phyloP scores from a whole-genome alignment of 331 rosid species.

The Acacia concinna region DNA sequence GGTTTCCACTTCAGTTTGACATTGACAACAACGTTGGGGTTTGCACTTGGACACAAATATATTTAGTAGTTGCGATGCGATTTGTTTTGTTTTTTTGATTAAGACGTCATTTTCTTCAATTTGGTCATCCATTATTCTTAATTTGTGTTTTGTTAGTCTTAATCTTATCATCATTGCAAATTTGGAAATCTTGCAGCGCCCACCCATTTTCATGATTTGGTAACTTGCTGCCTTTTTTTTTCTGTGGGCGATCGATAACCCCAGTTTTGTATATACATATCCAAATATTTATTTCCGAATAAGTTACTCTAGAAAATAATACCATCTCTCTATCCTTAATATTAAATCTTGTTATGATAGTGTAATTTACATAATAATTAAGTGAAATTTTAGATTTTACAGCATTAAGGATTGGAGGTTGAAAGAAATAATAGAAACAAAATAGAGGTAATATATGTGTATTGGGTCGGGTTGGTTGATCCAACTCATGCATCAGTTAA shows the following conservation, averaged over 20 bases:
- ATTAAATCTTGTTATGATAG: no score
- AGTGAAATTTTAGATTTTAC: no score
- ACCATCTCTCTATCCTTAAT: no score
- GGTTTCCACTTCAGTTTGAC: not conserved
- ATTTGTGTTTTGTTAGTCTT: not conserved
- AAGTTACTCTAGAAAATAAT: no score
- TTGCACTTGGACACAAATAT: not conserved
- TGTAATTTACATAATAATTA: no score
- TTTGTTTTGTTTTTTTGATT: not conserved
- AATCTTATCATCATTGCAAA: not conserved
- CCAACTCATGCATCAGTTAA: no score
- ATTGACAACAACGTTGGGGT: not conserved
- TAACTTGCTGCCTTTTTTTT: not conserved
- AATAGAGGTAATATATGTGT: no score
- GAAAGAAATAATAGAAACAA: no score
- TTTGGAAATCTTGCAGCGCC: not conserved
- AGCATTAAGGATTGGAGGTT: no score
- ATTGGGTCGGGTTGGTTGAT: no score
- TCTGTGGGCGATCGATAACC: not conserved
- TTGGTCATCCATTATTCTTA: not conserved
- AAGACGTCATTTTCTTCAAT: not conserved
- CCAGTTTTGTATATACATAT: not conserved
- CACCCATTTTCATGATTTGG: not conserved
- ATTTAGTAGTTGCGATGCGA: not conserved
- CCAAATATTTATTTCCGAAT: no score